Base-by-base conservation (phyloP, 805 yeast species). In the Limtongia smithiae region DNA sequence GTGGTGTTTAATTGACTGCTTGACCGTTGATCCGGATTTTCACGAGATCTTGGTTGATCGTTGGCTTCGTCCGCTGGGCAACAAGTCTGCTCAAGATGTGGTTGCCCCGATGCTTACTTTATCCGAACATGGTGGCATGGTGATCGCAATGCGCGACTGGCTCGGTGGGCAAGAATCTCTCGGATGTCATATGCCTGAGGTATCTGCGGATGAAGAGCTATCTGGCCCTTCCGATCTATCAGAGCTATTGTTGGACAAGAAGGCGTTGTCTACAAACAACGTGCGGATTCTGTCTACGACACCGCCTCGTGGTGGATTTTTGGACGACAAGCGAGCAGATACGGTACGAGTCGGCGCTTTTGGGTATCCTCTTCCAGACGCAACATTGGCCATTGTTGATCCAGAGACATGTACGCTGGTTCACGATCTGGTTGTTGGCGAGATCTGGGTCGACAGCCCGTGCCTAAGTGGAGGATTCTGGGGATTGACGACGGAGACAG, bases 391-490 rank as follows among this genome's bases (percentile, higher is more conserved):
- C 0, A 79, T 93, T 25, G 97, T 93, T 0, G 89, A 94, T 63
- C 97, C 97, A 0, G 97, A 93, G 52, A 87, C 91, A 50, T 77
- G 82, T 32, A 71, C 82, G 1, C 69, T 93, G 15, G 85, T 87
- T 3, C 80, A 81, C 2, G 82, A 77, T 41, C 78, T 85, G 61
- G 87, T 84, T 55, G 86, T 93, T 14, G 98, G 98, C 24, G 99
- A 93, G 66, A 82, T 93, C 30, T 93, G 97, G 97, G 85, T 93
- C n/a, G 96, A 90, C 61, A 83, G 94, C 37, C 91, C 91, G 1
- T 85, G 94, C 52, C 68, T 93, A 5, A 82, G 95, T 1, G 96
- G 95, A 14, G 96, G 95, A 0, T 86, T 85, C 62, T 88, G 89
- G 82, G 90, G 81, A 1, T 65, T 78, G 17, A 81, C 68, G 22